Conservation (phyloP, 176 grass and related monocot species). For the Paspalum notatum region DNA sequence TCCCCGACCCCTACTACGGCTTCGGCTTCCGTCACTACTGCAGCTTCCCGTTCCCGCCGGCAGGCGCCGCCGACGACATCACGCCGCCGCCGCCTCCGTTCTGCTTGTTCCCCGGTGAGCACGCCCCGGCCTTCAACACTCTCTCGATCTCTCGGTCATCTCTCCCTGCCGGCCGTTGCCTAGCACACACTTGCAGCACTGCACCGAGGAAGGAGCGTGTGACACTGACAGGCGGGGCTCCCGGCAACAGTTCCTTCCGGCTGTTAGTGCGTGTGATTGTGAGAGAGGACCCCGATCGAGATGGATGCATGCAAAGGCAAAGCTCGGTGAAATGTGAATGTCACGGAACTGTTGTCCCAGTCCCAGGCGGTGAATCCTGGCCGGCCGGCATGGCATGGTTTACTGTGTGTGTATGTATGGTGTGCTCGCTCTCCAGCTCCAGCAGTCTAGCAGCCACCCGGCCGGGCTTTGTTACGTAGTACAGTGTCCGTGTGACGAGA, state of each 20-base stretch:
- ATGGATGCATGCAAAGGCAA: too few relatives aligned
- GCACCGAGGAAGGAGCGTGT: too few relatives aligned
- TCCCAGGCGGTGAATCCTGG: neutral
- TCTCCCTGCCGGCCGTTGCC: neutral
- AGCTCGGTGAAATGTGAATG: neutral
- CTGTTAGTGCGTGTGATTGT: too few relatives aligned
- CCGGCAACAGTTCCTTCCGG: too few relatives aligned
- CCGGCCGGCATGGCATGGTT: neutral
- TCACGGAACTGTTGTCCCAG: neutral
- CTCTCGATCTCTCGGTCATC: neutral
- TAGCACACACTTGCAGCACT: neutral
- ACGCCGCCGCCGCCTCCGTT: neutral
- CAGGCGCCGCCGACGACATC: slow-evolving; percentile 18
- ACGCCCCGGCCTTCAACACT: neutral
- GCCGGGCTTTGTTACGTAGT: neutral
- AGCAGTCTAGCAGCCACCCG: slow-evolving; percentile 6
- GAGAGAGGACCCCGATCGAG: too few relatives aligned
- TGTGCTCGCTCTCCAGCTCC: too few relatives aligned
- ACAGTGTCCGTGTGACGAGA: slow-evolving; percentile 1
- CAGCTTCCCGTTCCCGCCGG: slow-evolving; percentile 22
- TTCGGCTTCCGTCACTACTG: slow-evolving; percentile 42
- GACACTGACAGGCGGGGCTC: neutral
- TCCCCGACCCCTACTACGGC: slow-evolving; percentile 39
- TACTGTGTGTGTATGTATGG: too few relatives aligned
- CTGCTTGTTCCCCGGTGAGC: slow-evolving; percentile 59